Conservation (phyloP, 352 stramenopile species). For the Phytophthora pisi region DNA sequence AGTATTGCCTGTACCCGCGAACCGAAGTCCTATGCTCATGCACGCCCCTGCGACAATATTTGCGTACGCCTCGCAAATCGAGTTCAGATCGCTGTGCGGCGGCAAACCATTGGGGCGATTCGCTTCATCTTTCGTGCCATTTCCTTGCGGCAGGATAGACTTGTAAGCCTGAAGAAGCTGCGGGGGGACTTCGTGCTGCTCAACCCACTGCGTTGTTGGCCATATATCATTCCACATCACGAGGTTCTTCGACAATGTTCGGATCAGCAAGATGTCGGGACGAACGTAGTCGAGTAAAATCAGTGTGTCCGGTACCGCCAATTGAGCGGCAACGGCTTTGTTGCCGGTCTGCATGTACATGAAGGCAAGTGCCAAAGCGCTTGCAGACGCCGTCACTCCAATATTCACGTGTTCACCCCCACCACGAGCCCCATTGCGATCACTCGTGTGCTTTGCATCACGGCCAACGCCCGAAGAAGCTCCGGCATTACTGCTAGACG, state of each 20-base stretch:
- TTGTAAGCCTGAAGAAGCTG: conserved; percentile 64
- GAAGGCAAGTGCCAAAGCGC: conserved; percentile 94
- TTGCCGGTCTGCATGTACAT: conserved; percentile 97
- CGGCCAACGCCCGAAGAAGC: conserved; percentile 44
- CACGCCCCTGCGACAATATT: conserved; percentile 95
- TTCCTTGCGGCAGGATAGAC: conserved; percentile 21
- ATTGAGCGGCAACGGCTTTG: conserved; percentile 75
- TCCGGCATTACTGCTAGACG: conserved; percentile 29
- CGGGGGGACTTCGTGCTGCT: conserved; percentile 63
- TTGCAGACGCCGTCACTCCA: conserved; percentile 94
- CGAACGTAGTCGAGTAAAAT: conserved; percentile 96
- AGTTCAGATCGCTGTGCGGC: conserved; percentile 78
- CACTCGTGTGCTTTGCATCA: conserved; percentile 62
- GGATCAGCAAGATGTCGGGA: conserved; percentile 95
- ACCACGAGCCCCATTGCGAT: conserved; percentile 33
- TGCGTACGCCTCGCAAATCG: conserved; percentile 94
- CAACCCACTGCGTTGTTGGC: conserved; percentile 91
- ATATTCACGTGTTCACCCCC: conserved; percentile 93
- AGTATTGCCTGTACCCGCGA: conserved; percentile 86
- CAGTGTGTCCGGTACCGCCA: conserved; percentile 94
- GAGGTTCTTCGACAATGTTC: conserved; percentile 93
- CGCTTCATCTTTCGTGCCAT: conserved; percentile 2
- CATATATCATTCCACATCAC: conserved; percentile 96
- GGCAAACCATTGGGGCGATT: conserved; percentile 26
- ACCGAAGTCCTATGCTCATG: conserved; percentile 95